phyloP scores from a whole-genome alignment of 768 basidiomycete species.

The Trametes villosa region DNA sequence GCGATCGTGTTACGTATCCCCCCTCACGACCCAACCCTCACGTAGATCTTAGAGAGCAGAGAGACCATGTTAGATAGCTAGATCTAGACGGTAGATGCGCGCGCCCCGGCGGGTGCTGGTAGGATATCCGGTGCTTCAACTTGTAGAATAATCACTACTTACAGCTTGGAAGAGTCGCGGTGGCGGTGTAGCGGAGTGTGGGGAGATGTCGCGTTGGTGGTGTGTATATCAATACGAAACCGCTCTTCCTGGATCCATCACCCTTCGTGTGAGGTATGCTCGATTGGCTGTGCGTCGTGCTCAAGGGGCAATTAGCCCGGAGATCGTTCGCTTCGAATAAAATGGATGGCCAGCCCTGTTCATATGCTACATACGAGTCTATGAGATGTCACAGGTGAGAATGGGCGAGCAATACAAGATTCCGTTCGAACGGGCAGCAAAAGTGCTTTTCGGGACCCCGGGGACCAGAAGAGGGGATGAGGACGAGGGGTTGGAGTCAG shows the following conservation, averaged over 20 bases:
- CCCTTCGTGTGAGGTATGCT: too few species aligned
- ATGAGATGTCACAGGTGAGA: too few species aligned
- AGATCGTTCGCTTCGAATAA: too few species aligned
- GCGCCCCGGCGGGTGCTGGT: constrained; percentile 15
- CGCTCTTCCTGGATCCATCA: not conserved
- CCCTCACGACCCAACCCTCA: constrained; percentile 5
- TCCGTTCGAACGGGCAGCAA: too few species aligned
- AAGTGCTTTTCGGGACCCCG: too few species aligned
- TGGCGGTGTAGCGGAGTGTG: not conserved
- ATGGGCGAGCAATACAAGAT: too few species aligned
- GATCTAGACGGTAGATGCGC: constrained; percentile 16
- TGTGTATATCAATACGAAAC: not conserved
- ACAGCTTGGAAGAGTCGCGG: constrained; percentile 7
- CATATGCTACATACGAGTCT: too few species aligned
- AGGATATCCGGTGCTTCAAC: constrained; percentile 13
- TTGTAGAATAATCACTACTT: constrained; percentile 17
- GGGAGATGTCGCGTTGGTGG: constrained; percentile 9
- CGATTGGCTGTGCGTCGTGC: too few species aligned
- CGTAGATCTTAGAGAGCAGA: constrained; percentile 23
- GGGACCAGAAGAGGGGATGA: too few species aligned
- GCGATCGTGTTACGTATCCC: not conserved
- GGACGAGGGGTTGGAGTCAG: too few species aligned
- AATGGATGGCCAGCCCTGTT: too few species aligned
- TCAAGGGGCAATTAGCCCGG: too few species aligned
- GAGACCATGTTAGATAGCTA: constrained; percentile 11